Evolutionary conservation across 768 basidiomycete species (phyloP).

Genomic region (Gymnopilus dilepis): DNA sequence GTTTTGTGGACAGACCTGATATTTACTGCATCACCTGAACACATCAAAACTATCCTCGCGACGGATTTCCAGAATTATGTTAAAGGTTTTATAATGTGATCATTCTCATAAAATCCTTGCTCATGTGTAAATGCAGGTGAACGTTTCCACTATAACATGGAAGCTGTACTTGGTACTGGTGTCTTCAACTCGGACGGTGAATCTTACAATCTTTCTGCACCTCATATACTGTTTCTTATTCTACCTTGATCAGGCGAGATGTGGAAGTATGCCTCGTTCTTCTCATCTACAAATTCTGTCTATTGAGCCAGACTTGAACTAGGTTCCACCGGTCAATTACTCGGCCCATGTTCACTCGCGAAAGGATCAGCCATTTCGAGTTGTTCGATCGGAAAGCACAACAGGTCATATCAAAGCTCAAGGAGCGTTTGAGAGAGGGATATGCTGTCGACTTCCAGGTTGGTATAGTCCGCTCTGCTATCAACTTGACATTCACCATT

Average conservation of each 20-base stretch:
- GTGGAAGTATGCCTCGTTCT: slow-evolving; percentile 38
- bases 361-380: slow-evolving; percentile 64
- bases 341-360: slow-evolving; percentile 66
- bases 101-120: not conserved
- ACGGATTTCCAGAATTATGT: slow-evolving; percentile 64
- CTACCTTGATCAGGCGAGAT: slow-evolving; percentile 32
- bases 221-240: not conserved
- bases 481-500: not conserved
- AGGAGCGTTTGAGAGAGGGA: slow-evolving; percentile 52
- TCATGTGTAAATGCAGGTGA: slow-evolving; percentile 36
- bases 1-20: slow-evolving; percentile 51
- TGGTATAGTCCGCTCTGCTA: not conserved
- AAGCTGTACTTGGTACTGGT: slow-evolving; percentile 61
- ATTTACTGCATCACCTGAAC: slow-evolving; percentile 56
- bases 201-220: slow-evolving; percentile 5
- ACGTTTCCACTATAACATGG: slow-evolving; percentile 48
- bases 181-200: slow-evolving; percentile 73
- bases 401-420: slow-evolving; percentile 46
- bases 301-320: not conserved
- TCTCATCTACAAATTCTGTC: not conserved
- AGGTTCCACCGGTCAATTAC: slow-evolving; percentile 70
- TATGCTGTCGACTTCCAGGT: slow-evolving; percentile 66
- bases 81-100: slow-evolving; percentile 48
- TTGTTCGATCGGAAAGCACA: slow-evolving; percentile 63
- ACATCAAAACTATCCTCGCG: slow-evolving; percentile 61